Evolutionary conservation across 345 rosid species (phyloP), one percentile per base, ranked within the genome.

Genomic region (Euclidium syriacum): DNA sequence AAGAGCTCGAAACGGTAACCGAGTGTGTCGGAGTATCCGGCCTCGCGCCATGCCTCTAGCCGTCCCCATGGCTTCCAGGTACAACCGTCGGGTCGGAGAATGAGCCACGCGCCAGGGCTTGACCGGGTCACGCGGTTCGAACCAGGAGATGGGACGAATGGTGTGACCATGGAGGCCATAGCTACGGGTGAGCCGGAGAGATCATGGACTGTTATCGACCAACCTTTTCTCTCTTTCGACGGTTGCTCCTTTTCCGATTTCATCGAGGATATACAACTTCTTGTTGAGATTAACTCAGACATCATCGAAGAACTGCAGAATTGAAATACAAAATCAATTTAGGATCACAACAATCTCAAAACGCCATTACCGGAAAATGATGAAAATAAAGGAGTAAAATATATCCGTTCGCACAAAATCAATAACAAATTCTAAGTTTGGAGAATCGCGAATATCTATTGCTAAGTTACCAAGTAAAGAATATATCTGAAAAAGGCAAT

Each of bases 61-160:
- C 97, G 83, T 36, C 97, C 99, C 97, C 97, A 94, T 10, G 97
- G 91, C 51, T 83, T 90, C 99, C 99, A 94, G 0, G 96, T 85
- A 52, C 85, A 83, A 38, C 80, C 78, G 5, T 77, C 79, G 0
- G 97, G 99, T n/a, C 85, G 81, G 48, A 94, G 86, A 51, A 94
- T 90, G 1, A 90, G 80, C 99, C 99, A 94, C 3, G 97, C 97
- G 0, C 97, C 99, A 0, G 99, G 97, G 56, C 89, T 94, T 3
- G 96, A 84, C 20, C 80, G 79, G 33, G 85, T 84, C 19, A 94
- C 99, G 1, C 86, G 79, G 59, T 94, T 84, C 0, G 95, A 79
- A 7, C 97, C 96, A 0, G 96, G 91, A 9, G 97, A 90, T 2
- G 90, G 99, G 1, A 90, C 97, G 20, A 87, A 94, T 1, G 99